Evolutionary conservation across 1,139 yeast species (phyloP), one percentile per base, ranked within the genome.

Genomic region (Yamadazyma blattariae): DNA sequence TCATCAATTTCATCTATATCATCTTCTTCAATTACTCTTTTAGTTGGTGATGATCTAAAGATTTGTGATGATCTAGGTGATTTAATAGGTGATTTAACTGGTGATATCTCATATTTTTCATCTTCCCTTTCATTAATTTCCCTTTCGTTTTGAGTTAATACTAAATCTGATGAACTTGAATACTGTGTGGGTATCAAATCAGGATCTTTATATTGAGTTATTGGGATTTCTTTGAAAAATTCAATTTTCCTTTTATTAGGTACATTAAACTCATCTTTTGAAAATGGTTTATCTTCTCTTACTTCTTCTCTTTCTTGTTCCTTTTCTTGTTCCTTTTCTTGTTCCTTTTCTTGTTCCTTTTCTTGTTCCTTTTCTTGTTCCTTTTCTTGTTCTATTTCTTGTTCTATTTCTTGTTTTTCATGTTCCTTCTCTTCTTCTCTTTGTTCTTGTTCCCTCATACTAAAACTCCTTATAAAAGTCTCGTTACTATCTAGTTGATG

Each of bases 101-200:
- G 13, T 7, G 25, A 23, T n/a, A 23, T 23, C 4, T n/a, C 13
- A 9, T 10, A 21, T n/a, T 11, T 3, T n/a, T 20, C 19, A 10
- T n/a, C 25, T n/a, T 11, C 14, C 5, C 7, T 7, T 5, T 17
- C 19, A 17, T 17, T 17, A 17, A 5, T 5, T 17, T 17, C 19
- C 7, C 5, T 5, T 17, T 17, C 19, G 5, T 17, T 17, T 12
- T 27, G 30, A 3, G 22, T 21, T 14, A 13, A 26, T 5, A 22
- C 17, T 14, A 13, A 26, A 7, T 20, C 17, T 5, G 34, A 38
- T 8, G 40, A 41, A 10, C 39, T 40, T 5, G 47, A 40, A 29
- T 39, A 47, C 32, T 46, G 52, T 4, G 52, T 46, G 7, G 48
- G 35, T 26, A 39, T 28, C 2, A 34, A 14, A 29, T 34, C 29